Evolutionary conservation across 129 eudicot species (phyloP), one percentile per base, ranked within the genome.

Genomic region (Centella asiatica): DNA sequence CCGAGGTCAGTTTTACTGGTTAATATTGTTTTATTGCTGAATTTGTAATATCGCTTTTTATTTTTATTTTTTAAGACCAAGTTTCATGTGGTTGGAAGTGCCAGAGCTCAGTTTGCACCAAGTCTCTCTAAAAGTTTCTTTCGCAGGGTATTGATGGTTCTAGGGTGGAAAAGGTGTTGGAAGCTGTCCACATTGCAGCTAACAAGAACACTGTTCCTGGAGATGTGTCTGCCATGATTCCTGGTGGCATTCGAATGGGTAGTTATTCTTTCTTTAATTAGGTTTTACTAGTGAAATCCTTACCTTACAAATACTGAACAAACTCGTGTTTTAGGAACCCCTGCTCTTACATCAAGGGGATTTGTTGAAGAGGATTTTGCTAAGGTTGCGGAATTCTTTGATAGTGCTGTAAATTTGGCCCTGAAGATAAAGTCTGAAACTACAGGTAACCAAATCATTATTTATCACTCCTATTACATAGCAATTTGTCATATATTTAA

Each of bases 171-270:
- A 93, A 93, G 79, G 96, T 93, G 72, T 68, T 93, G 86, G 99
- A 93, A 78, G 69, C 95, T 57, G 99, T 93, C 69, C 99, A 93
- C 61, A 93, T 93, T 74, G 99, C 95, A 28, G 96, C 96, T 56
- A 93, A 93, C 68, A 93, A 88, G 57, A 93, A 93, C 62, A 93
- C 96, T 5, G 96, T 93, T 60, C 96, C 99, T 23, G 99, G 99
- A 67, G 96, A 93, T 77, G 99, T 88, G 53, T 93, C 99, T 64
- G 99, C 99, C 62, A 93, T 93, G 99, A 96, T 93, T 72, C 99
- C 99, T 60, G 99, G 99, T 78, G 99, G 99, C 78, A 93, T 93
- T 73, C 79, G 96, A 68, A 88, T 93, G 99, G 96, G 96, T 92
- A 70, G 18, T 47, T 45, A 23, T 0, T 32, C 31, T 60, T n/a